These are phyloP conservation scores for Ogataea kodamae DNA, from an alignment of 805 yeast genomes.

Conservation along the genomic window DNA sequence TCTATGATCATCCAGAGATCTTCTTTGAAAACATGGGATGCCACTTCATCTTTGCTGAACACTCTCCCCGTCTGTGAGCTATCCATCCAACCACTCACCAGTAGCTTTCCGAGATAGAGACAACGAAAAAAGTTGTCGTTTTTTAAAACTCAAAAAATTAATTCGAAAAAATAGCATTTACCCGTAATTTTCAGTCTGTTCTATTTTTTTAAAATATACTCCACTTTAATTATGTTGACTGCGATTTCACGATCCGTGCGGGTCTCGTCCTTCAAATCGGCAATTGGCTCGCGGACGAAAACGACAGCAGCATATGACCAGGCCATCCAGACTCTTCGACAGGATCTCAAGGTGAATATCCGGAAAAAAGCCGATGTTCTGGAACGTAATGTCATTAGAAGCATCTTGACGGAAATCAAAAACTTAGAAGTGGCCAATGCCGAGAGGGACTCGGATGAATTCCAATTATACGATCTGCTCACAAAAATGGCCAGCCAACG, in stretches of 20 bases:
- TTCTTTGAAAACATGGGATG: slow-evolving; percentile 42
- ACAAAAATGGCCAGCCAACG: slow-evolving; percentile 41
- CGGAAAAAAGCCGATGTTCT: slow-evolving; percentile 33
- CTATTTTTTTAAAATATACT: no score
- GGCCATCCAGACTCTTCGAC: slow-evolving; percentile 26
- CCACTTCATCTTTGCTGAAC: slow-evolving; percentile 39
- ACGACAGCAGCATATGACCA: slow-evolving; percentile 30
- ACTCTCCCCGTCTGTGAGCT: slow-evolving; percentile 4
- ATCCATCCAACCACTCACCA: slow-evolving; percentile 3
- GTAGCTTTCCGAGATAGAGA: neutral
- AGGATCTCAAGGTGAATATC: slow-evolving; percentile 34
- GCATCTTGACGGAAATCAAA: slow-evolving; percentile 38
- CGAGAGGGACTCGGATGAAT: slow-evolving; percentile 30
- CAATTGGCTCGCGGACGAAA: no score
- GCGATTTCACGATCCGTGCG: no score
- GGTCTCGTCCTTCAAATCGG: no score
- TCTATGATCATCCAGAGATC: slow-evolving; percentile 72
- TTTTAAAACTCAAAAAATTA: neutral
- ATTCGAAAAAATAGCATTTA: no score
- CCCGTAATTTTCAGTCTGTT: no score
- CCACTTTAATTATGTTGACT: no score
- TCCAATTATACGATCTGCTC: slow-evolving; percentile 32
- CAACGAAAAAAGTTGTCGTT: neutral
- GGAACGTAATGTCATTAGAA: slow-evolving; percentile 39
- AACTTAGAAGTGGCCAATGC: slow-evolving; percentile 35